Conservation (phyloP, 2,329 filamentous ascomycete genomes). For the Fusarium stilboides region DNA sequence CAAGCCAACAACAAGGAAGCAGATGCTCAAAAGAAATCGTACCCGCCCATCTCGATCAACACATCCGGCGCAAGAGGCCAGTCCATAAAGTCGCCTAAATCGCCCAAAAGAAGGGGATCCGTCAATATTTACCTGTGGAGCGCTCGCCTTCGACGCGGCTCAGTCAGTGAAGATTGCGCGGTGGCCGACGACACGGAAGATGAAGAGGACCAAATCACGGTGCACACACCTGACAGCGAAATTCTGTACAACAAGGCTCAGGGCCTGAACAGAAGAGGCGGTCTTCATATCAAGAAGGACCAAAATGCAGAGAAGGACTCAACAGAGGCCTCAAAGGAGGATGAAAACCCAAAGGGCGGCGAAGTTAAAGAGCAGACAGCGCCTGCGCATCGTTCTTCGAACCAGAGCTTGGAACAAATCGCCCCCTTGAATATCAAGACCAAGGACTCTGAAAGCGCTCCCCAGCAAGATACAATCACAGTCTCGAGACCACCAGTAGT, state of each 20-base stretch:
- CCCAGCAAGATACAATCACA: slow-evolving; percentile 31
- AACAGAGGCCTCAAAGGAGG: not conserved
- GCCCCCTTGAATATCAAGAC: not conserved
- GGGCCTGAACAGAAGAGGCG: slow-evolving; percentile 42
- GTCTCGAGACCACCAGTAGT: slow-evolving; percentile 24
- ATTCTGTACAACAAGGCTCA: slow-evolving; percentile 39
- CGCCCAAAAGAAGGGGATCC: slow-evolving; percentile 51
- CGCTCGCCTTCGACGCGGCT: slow-evolving; percentile 41
- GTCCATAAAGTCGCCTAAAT: slow-evolving; percentile 49
- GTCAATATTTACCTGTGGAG: slow-evolving; percentile 53
- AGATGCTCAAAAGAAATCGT: slow-evolving; percentile 51
- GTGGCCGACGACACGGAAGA: slow-evolving; percentile 44
- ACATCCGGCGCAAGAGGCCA: slow-evolving; percentile 48
- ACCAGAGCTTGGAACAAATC: slow-evolving; percentile 19
- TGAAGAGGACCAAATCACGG: slow-evolving; percentile 28
- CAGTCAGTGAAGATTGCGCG: slow-evolving; percentile 41
- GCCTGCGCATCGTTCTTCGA: slow-evolving; percentile 15
- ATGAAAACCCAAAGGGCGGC: not conserved
- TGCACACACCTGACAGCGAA: slow-evolving; percentile 28
- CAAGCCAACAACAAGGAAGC: slow-evolving; percentile 38
- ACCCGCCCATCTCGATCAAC: slow-evolving; percentile 58
- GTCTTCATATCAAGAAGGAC: slow-evolving; percentile 42
- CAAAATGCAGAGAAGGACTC: not conserved
- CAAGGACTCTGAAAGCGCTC: not conserved
- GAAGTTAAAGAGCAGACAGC: not conserved